Evolutionary conservation across 176 grass and related monocot genomes (phyloP), one percentile per base, ranked within the genome.

Genomic region (Dactylis glomerata): DNA sequence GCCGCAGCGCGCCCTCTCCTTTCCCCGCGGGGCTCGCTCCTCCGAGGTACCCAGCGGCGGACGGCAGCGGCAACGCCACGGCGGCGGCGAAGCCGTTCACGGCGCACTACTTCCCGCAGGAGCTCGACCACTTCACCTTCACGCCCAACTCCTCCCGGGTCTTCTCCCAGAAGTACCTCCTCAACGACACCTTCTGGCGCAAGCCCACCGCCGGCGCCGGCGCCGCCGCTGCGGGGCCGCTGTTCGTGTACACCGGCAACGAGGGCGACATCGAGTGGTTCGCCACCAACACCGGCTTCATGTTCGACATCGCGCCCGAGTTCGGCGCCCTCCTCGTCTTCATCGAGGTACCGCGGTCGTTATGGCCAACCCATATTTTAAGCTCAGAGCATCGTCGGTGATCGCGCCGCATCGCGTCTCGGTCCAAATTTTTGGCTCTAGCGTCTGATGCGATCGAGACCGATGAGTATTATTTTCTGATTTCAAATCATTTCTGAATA

Each of bases 111-210:
- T 98, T 95, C 86, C 83, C 86, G 56, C 96, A 98, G 86, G 88
- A 94, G 81, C 86, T 98, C 51, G 96, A 98, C 85, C 96, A 98
- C 89, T 98, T 98, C 93, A 95, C 93, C 80, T 98, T 98, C 91
- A 90, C 61, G 56, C 96, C 96, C 55, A 85, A 93, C 62, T 44
- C 96, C 47, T 93, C 86, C 23, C 62, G 5, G 15, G 4, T 87
- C 56, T 98, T 98, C 83, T 62, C 69, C 78, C 96, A 99, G 7
- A 98, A 98, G 85, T 95, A 93, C 89, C 93, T 98, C 73, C 30
- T 95, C 66, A 93, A 98, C 91, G 84, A 92, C 76, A 92, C 91
- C 26, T 90, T 81, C 85, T 98, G 93, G 96, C 74, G 80, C 20
- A 63, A 84, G 10, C 86, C 89, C 50, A 4, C 0, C 40, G 0